A percentile compares a stretch with the other conserved stretches of the same genome.
Evolutionary conservation across 805 yeast genomes (phyloP).

Genomic region (Saccharomycopsis olivae): DNA sequence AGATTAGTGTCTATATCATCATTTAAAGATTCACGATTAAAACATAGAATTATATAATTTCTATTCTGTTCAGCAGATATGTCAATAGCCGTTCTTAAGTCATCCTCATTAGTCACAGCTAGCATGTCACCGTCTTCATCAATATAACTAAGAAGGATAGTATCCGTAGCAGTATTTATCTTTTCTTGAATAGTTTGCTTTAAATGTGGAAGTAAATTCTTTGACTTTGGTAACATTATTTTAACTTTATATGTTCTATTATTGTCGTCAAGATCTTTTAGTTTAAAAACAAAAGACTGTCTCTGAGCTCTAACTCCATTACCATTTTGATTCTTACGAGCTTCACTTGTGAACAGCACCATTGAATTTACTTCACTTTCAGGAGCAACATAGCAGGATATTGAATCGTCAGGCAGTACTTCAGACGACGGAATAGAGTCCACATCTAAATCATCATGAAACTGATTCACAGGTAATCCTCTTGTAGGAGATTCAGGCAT

Average conservation of each 20-base stretch:
- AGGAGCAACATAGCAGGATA: conserved; percentile 16
- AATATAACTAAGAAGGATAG: conserved; percentile 26
- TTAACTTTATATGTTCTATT: conserved; percentile 21
- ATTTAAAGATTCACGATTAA: neutral
- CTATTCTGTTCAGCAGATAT: conserved; percentile 5
- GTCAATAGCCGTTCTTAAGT: conserved; percentile 24
- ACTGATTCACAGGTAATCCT: conserved; percentile 2
- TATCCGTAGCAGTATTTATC: conserved; percentile 18
- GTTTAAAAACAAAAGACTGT: conserved; percentile 13
- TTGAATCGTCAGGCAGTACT: conserved; percentile 17
- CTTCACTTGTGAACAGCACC: conserved; percentile 12
- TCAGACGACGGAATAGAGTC: conserved; percentile 7
- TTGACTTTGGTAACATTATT: conserved; percentile 19
- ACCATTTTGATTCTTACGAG: conserved; percentile 1
- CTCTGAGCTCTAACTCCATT: conserved; percentile 14
- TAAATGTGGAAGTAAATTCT: conserved; percentile 19
- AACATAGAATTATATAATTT: neutral
- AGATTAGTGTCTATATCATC: neutral
- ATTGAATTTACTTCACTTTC: conserved; percentile 15
- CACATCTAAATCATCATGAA: conserved; percentile 3
- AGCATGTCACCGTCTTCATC: conserved; percentile 31
- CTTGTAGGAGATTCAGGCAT: neutral
- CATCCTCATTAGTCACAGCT: conserved; percentile 26
- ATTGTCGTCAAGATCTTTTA: conserved; percentile 19
- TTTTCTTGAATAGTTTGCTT: conserved; percentile 21